Evolutionary conservation across 75 land plant species (phyloP).

Genomic region (Selaginella tamariscina): DNA sequence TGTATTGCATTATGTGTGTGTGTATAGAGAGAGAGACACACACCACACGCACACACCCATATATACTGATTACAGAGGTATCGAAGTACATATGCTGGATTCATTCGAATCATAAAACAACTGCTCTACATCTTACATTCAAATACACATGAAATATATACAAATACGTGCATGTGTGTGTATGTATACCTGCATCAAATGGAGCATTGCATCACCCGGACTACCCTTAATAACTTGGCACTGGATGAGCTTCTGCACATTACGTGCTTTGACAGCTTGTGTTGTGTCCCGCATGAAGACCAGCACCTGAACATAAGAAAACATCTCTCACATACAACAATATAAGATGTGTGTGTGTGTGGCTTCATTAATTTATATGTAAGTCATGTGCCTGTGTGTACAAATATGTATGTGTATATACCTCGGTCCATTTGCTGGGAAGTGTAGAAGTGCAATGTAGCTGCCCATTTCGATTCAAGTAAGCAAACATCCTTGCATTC

Average conservation of each 20-base stretch:
- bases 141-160: too few species aligned
- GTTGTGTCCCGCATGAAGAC: constrained; percentile 19
- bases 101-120: too few species aligned
- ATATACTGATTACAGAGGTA: too few species aligned
- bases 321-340: background rate
- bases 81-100: too few species aligned
- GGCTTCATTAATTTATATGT: background rate
- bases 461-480: background rate
- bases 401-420: background rate
- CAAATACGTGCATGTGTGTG: too few species aligned
- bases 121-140: background rate
- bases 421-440: constrained; percentile 18
- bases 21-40: too few species aligned
- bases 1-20: too few species aligned
- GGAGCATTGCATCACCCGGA: constrained; percentile 25
- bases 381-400: background rate
- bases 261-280: constrained; percentile 13
- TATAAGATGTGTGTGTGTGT: background rate
- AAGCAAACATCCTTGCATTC: constrained; percentile 18
- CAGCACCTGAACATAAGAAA: constrained; percentile 19
- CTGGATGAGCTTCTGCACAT: constrained; percentile 16
- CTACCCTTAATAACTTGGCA: constrained; percentile 18
- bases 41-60: too few species aligned
- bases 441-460: constrained; percentile 9
- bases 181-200: constrained; percentile 26